Percentiles rank a stretch among this genome's conserved stretches.
These are phyloP conservation scores for Wickerhamiella parazyma DNA, from an alignment of 805 yeast genomes.

Conservation along the genomic window DNA sequence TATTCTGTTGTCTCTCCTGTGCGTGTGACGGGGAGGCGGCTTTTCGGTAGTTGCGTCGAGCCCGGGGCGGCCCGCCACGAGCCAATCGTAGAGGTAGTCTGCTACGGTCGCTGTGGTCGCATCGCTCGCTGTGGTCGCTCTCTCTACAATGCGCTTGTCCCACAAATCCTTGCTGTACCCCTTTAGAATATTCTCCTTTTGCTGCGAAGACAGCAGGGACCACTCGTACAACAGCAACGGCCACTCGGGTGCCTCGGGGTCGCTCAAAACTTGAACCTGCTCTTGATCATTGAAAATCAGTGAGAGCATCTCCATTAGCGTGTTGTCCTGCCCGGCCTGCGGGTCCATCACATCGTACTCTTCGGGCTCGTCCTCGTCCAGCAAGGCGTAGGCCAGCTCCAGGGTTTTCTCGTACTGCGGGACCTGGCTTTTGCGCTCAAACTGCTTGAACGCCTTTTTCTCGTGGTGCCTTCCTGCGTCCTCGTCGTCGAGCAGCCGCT, in stretches of 20 bases:
- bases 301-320: background rate
- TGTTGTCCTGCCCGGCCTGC: background rate
- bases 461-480: background rate
- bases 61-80: background rate
- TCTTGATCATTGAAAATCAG: background rate
- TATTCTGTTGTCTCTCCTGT: background rate
- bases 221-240: background rate
- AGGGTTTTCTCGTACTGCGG: slow-evolving; percentile 2
- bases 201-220: background rate
- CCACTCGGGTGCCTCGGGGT: background rate
- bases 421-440: background rate
- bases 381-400: slow-evolving; percentile 1
- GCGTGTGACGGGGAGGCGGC: background rate
- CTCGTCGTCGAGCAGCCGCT: slow-evolving; percentile 1
- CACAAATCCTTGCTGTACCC: background rate
- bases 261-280: background rate
- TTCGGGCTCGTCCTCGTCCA: slow-evolving; percentile 8
- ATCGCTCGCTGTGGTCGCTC: too few relatives aligned
- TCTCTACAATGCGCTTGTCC: background rate
- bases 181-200: background rate
- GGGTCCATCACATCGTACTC: background rate
- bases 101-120: too few relatives aligned
- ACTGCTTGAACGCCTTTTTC: background rate
- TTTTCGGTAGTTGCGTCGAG: background rate
- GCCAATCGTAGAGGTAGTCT: background rate